A percentile compares a stretch with the other conserved stretches of the same genome.
These are phyloP conservation scores for Saccharomycopsis sp. DNA, from an alignment of 805 yeast species.

Conservation along the genomic window DNA sequence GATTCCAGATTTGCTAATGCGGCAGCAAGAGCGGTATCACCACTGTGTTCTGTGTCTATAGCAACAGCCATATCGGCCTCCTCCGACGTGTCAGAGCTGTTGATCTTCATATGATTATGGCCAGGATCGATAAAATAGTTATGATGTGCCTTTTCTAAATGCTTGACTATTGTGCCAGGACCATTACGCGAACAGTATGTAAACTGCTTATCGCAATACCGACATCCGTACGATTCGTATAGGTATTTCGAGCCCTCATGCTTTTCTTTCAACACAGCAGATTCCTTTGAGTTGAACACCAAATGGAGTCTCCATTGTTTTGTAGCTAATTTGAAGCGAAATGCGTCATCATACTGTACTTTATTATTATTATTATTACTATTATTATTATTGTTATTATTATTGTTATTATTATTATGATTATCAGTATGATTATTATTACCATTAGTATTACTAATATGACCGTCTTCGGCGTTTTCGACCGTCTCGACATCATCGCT, in stretches of 20 bases:
- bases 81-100: neutral
- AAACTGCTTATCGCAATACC: conserved; percentile 17
- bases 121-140: conserved; percentile 2
- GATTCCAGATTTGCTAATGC: neutral
- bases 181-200: conserved; percentile 20
- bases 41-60: neutral
- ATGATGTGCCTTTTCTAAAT: conserved; percentile 18
- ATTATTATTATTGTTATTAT: neutral
- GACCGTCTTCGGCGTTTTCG: no score
- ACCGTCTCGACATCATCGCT: no score
- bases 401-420: neutral
- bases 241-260: neutral
- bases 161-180: conserved; percentile 19
- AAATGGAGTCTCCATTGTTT: conserved; percentile 19
- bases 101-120: neutral
- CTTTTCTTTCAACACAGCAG: neutral
- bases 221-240: conserved; percentile 9
- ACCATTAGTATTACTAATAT: neutral
- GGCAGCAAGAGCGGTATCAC: neutral
- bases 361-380: neutral
- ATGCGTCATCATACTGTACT: neutral
- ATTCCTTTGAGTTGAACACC: conserved; percentile 5
- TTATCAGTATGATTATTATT: neutral
- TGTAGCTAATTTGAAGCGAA: conserved; percentile 11
- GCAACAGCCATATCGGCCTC: neutral